Base-by-base conservation (phyloP, 2,329 filamentous ascomycete genomes). In the Geosmithia putterillii region DNA sequence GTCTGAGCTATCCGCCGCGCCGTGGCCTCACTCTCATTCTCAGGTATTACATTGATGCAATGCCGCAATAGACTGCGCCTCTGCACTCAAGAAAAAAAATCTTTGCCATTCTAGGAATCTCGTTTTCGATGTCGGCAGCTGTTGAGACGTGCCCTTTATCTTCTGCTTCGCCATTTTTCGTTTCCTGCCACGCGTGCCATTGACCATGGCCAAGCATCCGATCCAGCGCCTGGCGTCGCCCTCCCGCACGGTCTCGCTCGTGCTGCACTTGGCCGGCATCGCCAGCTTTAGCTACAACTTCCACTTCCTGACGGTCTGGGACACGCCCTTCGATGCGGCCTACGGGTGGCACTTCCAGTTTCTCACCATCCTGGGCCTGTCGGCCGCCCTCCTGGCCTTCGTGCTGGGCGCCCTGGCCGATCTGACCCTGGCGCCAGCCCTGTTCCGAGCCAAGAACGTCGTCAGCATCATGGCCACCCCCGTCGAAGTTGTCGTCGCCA, bases 301-400 rank as follows among this genome's bases (percentile, higher is more conserved):
- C 55, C 58, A 64, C 46, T 76, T 72, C 51, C 61, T 79, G 2
- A 51, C 57, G 15, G 49, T 52, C 12, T 74, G 68, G 59, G 70
- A 74, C 2, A 71, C 66, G 10, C 60, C 66, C 42, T 70, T 79
- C 38, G 71, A 72, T 42, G 62, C 67, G 0, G 69, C 76, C 1
- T 84, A 81, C 52, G 83, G 83, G 45, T 72, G 81, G 62, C 73
- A 83, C 54, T 74, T 79, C 48, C 79, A 85, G 57, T 86, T 83
- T 54, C 70, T 88, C 25, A 88, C 83, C 50, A 86, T 86, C 54
- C 73, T 87, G 45, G 83, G 81, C 21, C 71, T 87, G 38, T 64
- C 70, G 1, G 63, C 83, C 20, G 71, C 81, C 1, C 68, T 75
- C 10, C 50, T 70, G 39, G 81, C 78, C 42, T 86, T 86, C 57